Percentiles rank a stretch among this genome's conserved stretches.
phyloP scores from a whole-genome alignment of 2,329 filamentous ascomycete species.

The Calonectria pteridis region DNA sequence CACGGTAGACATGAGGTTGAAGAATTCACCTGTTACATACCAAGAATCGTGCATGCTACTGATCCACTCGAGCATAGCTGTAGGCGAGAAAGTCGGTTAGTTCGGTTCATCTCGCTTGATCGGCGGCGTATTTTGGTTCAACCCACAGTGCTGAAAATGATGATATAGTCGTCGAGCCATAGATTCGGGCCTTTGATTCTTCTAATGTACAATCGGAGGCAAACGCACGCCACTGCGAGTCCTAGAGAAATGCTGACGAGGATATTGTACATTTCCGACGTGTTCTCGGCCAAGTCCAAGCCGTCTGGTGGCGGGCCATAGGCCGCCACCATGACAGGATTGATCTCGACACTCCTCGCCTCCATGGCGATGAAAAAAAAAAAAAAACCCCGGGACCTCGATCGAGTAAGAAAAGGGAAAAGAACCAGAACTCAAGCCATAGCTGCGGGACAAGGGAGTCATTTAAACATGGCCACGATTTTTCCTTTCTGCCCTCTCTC shows the following conservation, averaged over 20 bases:
- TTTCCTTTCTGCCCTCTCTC: not conserved
- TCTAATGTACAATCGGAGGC: conserved; percentile 24
- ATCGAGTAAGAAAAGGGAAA: not conserved
- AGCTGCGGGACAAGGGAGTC: conserved; percentile 9
- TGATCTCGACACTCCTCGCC: conserved; percentile 6
- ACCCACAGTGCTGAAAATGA: conserved; percentile 24
- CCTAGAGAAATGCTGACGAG: conserved; percentile 7
- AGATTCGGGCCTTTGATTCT: conserved; percentile 16
- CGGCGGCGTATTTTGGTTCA: not conserved
- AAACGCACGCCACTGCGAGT: conserved; percentile 17
- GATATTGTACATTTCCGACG: conserved; percentile 9
- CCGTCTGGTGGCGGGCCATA: conserved; percentile 20
- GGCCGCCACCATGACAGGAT: conserved; percentile 11
- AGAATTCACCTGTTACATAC: not conserved
- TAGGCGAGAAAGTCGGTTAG: not conserved
- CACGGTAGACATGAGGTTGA: not conserved
- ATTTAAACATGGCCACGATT: conserved; percentile 16
- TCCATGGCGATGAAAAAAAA: conserved; percentile 1
- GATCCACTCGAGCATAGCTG: conserved; percentile 18
- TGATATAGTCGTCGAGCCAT: conserved; percentile 24
- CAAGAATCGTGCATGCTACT: not conserved
- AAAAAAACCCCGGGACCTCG: not conserved
- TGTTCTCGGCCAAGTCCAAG: conserved; percentile 7
- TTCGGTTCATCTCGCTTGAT: not conserved
- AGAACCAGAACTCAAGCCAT: conserved; percentile 7